Base-by-base conservation (phyloP, 169 alveolate genomes). In the Eimeria tenella region DNA sequence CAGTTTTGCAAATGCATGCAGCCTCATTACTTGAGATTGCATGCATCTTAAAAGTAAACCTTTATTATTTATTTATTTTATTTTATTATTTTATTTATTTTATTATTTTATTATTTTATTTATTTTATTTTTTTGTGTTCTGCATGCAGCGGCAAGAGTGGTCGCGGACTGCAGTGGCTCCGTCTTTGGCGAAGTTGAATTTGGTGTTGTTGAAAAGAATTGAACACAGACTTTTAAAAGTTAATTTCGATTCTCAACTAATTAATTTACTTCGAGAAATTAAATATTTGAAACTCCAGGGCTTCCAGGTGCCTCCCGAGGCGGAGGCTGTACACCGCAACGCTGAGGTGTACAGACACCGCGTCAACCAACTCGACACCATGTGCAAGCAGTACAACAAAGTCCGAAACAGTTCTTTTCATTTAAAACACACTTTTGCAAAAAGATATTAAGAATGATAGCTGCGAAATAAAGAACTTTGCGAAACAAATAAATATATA, bases 171-270 rank as follows among this genome's bases (percentile, higher is more conserved):
- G 98, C 97, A 6, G 99, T 98, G 42, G 98, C 93, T 9, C 95
- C 97, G 23, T 96, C 99, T 25, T 96, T 96, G 71, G 98, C 97
- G 81, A 98, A 98, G 93, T 98, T 97, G 62, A 96, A 97, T 93
- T 89, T 96, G 94, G 95, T 97, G 83, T 96, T 98, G 93, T 97
- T 98, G 65, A 74, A 95, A 58, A 94, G 97, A 74, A 98, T 96
- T 94, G 98, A 96, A 74, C 95, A 97, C 56, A 96, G 97, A 90
- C 83, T 95, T 90, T 68, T 95, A 91, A 90, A 96, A 82, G 99
- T 98, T 74, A 98, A 98, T 97, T 98, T 98, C 88, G 99, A 98
- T 94, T 98, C 99, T 5, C 98, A 97, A 6, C 97, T 98, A 19
- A 97, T 96, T 15, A 96, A 98, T 92, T 97, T 98, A 23, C 97